A percentile compares a stretch with the other conserved stretches of the same genome.
Evolutionary conservation across 2,329 filamentous ascomycete genomes (phyloP).

Genomic region (Arachnomyces sp.): DNA sequence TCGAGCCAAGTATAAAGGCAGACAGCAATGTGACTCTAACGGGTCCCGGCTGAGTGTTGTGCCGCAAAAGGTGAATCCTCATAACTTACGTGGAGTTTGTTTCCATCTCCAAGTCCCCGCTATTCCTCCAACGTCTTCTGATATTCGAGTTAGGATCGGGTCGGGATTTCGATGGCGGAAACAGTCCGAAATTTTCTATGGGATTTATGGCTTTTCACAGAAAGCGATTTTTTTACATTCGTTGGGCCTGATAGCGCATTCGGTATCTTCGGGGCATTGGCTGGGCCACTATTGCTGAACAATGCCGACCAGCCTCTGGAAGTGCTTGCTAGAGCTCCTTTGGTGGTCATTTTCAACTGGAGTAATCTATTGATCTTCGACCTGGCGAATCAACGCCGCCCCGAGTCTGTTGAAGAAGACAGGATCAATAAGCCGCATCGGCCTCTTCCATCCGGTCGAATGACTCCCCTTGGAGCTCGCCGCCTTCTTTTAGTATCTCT

Average conservation of each 20-base stretch:
- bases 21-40: too few relatives aligned
- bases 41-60: too few relatives aligned
- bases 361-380: constrained; percentile 29
- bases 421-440: constrained; percentile 35
- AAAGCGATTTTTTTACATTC: constrained; percentile 18
- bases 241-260: constrained; percentile 17
- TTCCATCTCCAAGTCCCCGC: too few relatives aligned
- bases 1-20: too few relatives aligned
- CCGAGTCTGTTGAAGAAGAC: constrained; percentile 31
- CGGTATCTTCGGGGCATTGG: constrained; percentile 21
- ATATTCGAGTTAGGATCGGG: too few relatives aligned
- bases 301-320: constrained; percentile 1
- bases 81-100: too few relatives aligned
- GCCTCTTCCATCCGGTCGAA: constrained; percentile 21
- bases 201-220: constrained; percentile 16
- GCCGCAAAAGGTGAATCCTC: too few relatives aligned
- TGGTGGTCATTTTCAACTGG: constrained; percentile 20
- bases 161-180: too few relatives aligned
- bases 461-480: constrained; percentile 15
- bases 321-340: constrained; percentile 8
- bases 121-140: too few relatives aligned
- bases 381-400: constrained; percentile 33
- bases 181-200: too few relatives aligned
- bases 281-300: constrained; percentile 7
- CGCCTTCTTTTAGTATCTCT: constrained; percentile 19